Percentiles rank a stretch among this genome's conserved stretches.
These are phyloP conservation scores for Carallia pectinifolia DNA, from an alignment of 345 rosid genomes.

Conservation along the genomic window DNA sequence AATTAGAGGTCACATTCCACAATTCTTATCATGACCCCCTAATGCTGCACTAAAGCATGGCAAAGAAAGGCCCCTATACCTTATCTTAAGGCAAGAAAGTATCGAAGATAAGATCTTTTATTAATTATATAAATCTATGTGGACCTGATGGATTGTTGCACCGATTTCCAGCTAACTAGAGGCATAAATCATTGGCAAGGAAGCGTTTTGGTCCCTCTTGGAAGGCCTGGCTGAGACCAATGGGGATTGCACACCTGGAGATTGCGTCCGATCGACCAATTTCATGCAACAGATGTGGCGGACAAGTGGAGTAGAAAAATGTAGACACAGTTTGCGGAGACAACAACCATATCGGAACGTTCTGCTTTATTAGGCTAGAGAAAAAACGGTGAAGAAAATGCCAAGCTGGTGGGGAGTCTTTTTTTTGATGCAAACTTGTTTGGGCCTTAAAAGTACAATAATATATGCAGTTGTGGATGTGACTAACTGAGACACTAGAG, in stretches of 20 bases:
- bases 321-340: slow-evolving; percentile 4
- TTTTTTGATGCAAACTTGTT: slow-evolving; percentile 2
- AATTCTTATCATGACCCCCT: slow-evolving; percentile 40
- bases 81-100: slow-evolving; percentile 30
- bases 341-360: slow-evolving; percentile 17
- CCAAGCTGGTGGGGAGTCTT: slow-evolving; percentile 24
- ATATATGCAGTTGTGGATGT: slow-evolving; percentile 30
- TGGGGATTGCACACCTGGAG: slow-evolving; percentile 6
- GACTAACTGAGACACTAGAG: slow-evolving; percentile 40
- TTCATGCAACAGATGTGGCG: slow-evolving; percentile 6
- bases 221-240: slow-evolving; percentile 7
- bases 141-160: slow-evolving; percentile 26
- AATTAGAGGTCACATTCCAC: slow-evolving; percentile 21
- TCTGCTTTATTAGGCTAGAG: slow-evolving; percentile 11
- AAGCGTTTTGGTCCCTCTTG: neutral
- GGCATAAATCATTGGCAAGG: slow-evolving; percentile 1
- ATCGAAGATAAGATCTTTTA: slow-evolving; percentile 41
- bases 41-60: slow-evolving; percentile 45
- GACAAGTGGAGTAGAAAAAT: neutral
- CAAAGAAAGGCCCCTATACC: slow-evolving; percentile 36
- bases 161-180: slow-evolving; percentile 23
- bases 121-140: slow-evolving; percentile 13
- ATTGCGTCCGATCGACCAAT: neutral
- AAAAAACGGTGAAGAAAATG: slow-evolving; percentile 13
- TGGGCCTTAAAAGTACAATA: slow-evolving; percentile 19